A percentile compares a stretch with the other conserved stretches of the same genome.
phyloP scores from a whole-genome alignment of 2,329 filamentous ascomycete species.

The Periconia sp. region DNA sequence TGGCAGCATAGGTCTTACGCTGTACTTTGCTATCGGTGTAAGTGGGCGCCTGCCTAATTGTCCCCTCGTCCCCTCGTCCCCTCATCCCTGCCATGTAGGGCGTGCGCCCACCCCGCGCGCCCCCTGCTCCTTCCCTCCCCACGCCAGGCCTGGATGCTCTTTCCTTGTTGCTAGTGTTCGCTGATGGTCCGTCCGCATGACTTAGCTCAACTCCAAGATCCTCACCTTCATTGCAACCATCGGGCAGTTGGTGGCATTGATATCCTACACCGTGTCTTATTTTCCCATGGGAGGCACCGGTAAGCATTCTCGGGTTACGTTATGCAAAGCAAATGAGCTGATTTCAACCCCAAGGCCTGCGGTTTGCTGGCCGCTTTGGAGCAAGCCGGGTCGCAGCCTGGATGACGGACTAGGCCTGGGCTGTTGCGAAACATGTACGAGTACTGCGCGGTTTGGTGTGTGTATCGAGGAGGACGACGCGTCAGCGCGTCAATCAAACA shows the following conservation, averaged over 20 bases:
- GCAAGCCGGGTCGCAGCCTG: conserved; percentile 83
- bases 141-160: conserved; percentile 34
- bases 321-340: too few relatives aligned
- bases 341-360: too few relatives aligned
- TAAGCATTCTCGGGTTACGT: too few relatives aligned
- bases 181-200: conserved; percentile 44
- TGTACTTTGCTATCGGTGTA: conserved; percentile 93
- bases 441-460: conserved; percentile 19
- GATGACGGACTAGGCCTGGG: conserved; percentile 71
- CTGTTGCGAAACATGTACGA: conserved; percentile 19
- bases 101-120: conserved; percentile 29
- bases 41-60: conserved; percentile 52
- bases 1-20: conserved; percentile 85
- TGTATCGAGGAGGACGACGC: conserved; percentile 25
- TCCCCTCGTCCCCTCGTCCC: conserved; percentile 18
- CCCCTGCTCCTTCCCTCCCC: conserved; percentile 31
- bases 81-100: conserved; percentile 24
- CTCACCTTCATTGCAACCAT: conserved; percentile 86
- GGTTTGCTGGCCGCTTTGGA: conserved; percentile 85
- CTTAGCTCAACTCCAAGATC: conserved; percentile 73
- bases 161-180: conserved; percentile 46
- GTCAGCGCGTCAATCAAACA: conserved; percentile 36
- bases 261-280: conserved; percentile 97
- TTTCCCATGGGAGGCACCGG: conserved; percentile 95
- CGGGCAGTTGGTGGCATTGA: conserved; percentile 78